A percentile compares a stretch with the other conserved stretches of the same genome.
These are phyloP conservation scores for Knoxdaviesia proteae DNA, from an alignment of 2,329 filamentous ascomycete species.

Conservation along the genomic window DNA sequence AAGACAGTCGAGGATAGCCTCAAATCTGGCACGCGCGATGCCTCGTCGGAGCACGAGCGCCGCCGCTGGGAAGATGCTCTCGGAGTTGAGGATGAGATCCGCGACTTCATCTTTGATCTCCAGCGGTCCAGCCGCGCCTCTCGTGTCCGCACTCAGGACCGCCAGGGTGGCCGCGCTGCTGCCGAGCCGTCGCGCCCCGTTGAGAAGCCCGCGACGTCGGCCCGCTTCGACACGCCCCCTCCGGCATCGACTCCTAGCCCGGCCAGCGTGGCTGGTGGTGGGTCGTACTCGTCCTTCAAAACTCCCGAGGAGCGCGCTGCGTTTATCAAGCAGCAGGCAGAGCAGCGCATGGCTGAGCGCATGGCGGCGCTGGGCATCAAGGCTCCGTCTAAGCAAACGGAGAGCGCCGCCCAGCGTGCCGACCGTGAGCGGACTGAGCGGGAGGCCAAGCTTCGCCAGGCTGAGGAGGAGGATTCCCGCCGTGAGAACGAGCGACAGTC, in stretches of 20 bases:
- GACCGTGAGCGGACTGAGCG: constrained; percentile 78
- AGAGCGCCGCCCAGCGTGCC: constrained; percentile 62
- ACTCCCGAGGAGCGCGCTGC: constrained; percentile 86
- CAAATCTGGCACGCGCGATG: constrained; percentile 58
- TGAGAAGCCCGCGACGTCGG: constrained; percentile 24
- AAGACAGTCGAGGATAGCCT: constrained; percentile 69
- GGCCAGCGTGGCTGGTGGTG: constrained; percentile 27
- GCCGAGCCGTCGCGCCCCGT: constrained; percentile 23
- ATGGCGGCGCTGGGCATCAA: constrained; percentile 85
- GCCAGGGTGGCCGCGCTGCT: constrained; percentile 21
- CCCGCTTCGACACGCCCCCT: constrained; percentile 24
- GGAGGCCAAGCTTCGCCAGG: constrained; percentile 68
- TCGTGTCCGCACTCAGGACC: constrained; percentile 42
- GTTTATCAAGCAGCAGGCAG: constrained; percentile 92
- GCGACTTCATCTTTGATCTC: constrained; percentile 94
- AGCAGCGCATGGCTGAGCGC: constrained; percentile 90
- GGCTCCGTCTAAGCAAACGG: constrained; percentile 55
- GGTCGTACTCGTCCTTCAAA: constrained; percentile 64
- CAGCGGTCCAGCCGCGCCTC: constrained; percentile 68
- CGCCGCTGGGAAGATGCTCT: constrained; percentile 90
- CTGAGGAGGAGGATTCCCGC: constrained; percentile 82
- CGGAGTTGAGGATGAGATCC: constrained; percentile 88
- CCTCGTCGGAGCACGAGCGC: constrained; percentile 69
- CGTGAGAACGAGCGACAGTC: constrained; percentile 75
- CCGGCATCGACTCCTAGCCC: constrained; percentile 17